A percentile compares a stretch with the other conserved stretches of the same genome.
Evolutionary conservation across 1,284 basidiomycete genomes (phyloP).

Genomic region (Papiliotrema terrestris): DNA sequence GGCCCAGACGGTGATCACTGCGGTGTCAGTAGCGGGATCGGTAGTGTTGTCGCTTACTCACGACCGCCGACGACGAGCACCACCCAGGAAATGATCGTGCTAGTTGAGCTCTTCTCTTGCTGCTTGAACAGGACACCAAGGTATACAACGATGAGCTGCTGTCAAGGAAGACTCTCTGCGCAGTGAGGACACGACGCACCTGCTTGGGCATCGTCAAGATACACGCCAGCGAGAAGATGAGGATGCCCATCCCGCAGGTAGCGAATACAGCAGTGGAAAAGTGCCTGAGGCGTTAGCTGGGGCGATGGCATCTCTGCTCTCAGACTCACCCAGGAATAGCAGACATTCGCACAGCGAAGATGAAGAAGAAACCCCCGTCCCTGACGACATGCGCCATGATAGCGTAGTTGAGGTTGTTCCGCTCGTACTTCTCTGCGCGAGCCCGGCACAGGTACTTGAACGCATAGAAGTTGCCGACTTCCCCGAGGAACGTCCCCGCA

Average conservation of each 20-base stretch:
- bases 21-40: not conserved
- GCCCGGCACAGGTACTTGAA: constrained; percentile 54
- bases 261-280: constrained; percentile 64
- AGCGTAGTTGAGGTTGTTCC: constrained; percentile 67
- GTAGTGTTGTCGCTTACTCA: constrained; percentile 6
- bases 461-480: constrained; percentile 43
- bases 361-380: constrained; percentile 74
- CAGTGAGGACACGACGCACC: constrained; percentile 17
- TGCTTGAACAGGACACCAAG: constrained; percentile 61
- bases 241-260: constrained; percentile 71
- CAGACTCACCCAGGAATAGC: constrained; percentile 65
- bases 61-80: constrained; percentile 61
- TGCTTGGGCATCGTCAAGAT: constrained; percentile 71
- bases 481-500: constrained; percentile 44
- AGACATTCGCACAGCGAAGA: constrained; percentile 66
- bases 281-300: constrained; percentile 16
- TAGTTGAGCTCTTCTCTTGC: constrained; percentile 13
- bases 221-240: constrained; percentile 60
- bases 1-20: constrained; percentile 67
- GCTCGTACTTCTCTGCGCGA: constrained; percentile 67
- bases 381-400: constrained; percentile 72
- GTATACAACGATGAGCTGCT: constrained; percentile 57
- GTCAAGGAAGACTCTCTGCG: not conserved
- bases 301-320: not conserved
- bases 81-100: constrained; percentile 55